Evolutionary conservation across 345 rosid species (phyloP), one percentile per base, ranked within the genome.

Genomic region (Pistacia integerrima): DNA sequence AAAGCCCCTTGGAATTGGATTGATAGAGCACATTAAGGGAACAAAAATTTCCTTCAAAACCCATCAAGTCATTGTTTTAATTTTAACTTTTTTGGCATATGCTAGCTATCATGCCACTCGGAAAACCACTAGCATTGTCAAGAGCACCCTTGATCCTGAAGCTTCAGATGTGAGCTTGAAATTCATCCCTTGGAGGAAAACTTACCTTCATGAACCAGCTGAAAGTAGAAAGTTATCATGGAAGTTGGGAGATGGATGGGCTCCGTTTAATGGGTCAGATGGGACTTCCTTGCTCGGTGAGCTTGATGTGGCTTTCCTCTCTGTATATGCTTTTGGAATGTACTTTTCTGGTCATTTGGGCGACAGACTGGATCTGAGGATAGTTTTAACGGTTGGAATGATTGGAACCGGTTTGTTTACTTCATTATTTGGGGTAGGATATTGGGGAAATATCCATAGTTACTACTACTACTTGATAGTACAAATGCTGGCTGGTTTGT

Each of bases 311-410:
- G 98, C 98, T 16, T 95, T 95, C 81, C 97, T 95, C 1, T 76
- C 91, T 1, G 79, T 91, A 3, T 95, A 95, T 73, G 97, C 98
- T 13, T 60, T 88, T 1, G 99, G 97, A 25, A 95, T 91, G 98
- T 95, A 82, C 79, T 94, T 90, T 60, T 89, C 99, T 0, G 99
- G 99, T 20, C 98, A 92, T 55, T 80, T 96, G 84, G 99, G 99
- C 1, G 99, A 96, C 74, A 91, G 98, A 79, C 74, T 87, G 86
- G 85, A 96, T 76, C 78, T 96, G 64, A 90, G 99, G 86, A 82
- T 87, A 76, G 88, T 96, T 82, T 79, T 96, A 60, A 90, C 97
- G 0, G 71, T 90, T 2, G 98, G 99, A 77, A 93, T 96, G 99
- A 48, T 96, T 0, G 98, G 99, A 60, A 96, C 97, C 0, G 97